phyloP scores from a whole-genome alignment of 2,329 filamentous ascomycete species.

The Phoma sp. region DNA sequence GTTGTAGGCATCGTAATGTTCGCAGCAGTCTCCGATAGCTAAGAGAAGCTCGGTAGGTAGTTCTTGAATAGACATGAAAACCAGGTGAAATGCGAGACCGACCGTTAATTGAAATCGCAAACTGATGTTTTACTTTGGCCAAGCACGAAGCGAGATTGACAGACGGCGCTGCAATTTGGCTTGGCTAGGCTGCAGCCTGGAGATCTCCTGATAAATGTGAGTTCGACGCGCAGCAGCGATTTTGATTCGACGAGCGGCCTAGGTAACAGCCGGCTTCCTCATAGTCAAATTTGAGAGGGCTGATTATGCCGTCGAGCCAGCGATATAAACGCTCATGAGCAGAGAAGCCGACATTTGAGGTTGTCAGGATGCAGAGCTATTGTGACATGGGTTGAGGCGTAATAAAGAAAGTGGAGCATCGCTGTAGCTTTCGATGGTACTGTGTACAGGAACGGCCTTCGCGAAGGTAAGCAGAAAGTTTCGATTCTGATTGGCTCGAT shows the following conservation, averaged over 20 bases:
- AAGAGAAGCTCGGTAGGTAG: neutral
- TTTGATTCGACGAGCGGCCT: too few species aligned
- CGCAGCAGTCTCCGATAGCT: neutral
- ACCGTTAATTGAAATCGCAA: neutral
- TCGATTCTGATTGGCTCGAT: constrained; percentile 14
- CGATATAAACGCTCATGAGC: too few species aligned
- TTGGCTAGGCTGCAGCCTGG: too few species aligned
- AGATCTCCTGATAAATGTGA: too few species aligned
- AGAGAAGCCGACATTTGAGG: too few species aligned
- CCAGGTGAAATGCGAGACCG: neutral
- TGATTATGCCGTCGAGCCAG: too few species aligned
- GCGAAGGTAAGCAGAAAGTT: neutral
- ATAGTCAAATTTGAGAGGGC: too few species aligned
- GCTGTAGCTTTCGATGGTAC: neutral
- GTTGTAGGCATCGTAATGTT: neutral
- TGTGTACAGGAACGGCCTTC: neutral
- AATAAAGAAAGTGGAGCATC: neutral
- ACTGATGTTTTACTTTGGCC: neutral
- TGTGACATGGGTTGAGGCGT: neutral
- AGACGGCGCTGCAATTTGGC: too few species aligned
- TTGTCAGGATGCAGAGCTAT: neutral
- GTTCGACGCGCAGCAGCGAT: too few species aligned
- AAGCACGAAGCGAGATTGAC: neutral
- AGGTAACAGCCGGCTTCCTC: too few species aligned
- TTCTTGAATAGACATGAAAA: neutral